phyloP scores from a whole-genome alignment of 2,329 filamentous ascomycete species.

The Gremmenia infestans region DNA sequence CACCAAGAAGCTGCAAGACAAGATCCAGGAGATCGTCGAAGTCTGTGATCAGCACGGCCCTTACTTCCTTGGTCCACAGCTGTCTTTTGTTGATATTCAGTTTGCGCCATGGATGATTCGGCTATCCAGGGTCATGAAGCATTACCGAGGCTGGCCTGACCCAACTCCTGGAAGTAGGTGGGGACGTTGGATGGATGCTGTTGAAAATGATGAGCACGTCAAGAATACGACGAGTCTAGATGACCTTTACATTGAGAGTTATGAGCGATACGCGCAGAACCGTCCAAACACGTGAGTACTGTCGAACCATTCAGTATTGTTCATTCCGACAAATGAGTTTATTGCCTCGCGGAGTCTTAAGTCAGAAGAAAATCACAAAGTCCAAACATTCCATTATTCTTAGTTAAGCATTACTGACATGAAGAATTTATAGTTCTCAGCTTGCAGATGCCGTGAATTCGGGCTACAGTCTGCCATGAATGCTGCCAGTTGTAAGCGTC shows the following conservation, averaged over 20 bases:
- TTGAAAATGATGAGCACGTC: slow-evolving; percentile 35
- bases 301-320: too few relatives aligned
- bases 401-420: too few relatives aligned
- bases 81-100: slow-evolving; percentile 36
- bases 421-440: too few relatives aligned
- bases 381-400: too few relatives aligned
- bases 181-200: slow-evolving; percentile 34
- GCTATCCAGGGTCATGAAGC: slow-evolving; percentile 33
- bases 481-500: too few relatives aligned
- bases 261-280: slow-evolving; percentile 63
- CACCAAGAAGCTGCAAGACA: slow-evolving; percentile 56
- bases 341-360: too few relatives aligned
- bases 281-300: slow-evolving; percentile 44
- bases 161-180: slow-evolving; percentile 33
- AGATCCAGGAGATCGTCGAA: slow-evolving; percentile 48
- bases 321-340: too few relatives aligned
- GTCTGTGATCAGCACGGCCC: slow-evolving; percentile 31
- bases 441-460: too few relatives aligned
- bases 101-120: slow-evolving; percentile 39
- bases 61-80: slow-evolving; percentile 32
- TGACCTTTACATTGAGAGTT: slow-evolving; percentile 63
- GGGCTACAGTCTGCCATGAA: too few relatives aligned
- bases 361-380: too few relatives aligned
- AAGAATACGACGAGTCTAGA: slow-evolving; percentile 35
- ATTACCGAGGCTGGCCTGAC: slow-evolving; percentile 36